These are phyloP conservation scores for Talaromyces atroroseus DNA, from an alignment of 2,329 filamentous ascomycete genomes.

Conservation along the genomic window DNA sequence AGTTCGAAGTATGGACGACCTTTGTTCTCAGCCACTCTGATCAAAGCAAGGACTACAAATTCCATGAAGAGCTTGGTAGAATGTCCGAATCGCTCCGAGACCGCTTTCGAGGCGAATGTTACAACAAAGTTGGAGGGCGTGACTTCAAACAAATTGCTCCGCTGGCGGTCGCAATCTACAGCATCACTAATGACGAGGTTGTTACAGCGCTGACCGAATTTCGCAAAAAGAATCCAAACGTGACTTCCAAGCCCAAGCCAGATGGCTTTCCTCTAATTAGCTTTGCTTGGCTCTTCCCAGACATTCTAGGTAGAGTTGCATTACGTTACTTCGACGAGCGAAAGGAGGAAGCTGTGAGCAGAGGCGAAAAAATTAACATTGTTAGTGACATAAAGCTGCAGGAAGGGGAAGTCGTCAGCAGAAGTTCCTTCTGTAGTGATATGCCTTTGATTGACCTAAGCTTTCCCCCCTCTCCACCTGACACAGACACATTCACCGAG, in stretches of 20 bases:
- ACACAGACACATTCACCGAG: not conserved
- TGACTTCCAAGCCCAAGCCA: conserved; percentile 14
- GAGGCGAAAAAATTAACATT: not conserved
- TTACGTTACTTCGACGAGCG: conserved; percentile 32
- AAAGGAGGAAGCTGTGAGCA: not conserved
- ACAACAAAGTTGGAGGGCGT: conserved; percentile 57
- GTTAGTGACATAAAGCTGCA: not conserved
- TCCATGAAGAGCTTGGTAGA: conserved; percentile 73
- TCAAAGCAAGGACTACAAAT: conserved; percentile 73
- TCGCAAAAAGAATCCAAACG: conserved; percentile 22
- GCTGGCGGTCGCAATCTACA: conserved; percentile 85
- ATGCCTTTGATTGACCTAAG: not conserved
- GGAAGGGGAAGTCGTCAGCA: not conserved
- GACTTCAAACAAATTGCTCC: conserved; percentile 58
- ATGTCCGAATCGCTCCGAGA: conserved; percentile 63
- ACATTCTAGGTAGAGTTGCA: conserved; percentile 65
- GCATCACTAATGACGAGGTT: conserved; percentile 68
- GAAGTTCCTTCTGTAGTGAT: not conserved
- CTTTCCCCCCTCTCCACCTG: not conserved
- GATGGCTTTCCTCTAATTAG: conserved; percentile 72
- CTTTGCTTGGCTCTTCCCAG: conserved; percentile 86
- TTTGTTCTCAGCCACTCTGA: conserved; percentile 74
- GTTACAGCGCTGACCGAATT: conserved; percentile 53
- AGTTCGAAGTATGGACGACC: conserved; percentile 87
- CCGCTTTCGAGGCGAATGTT: conserved; percentile 62